Conservation (phyloP, 2,329 filamentous ascomycete species). For the Aspergillus spinulosporus region DNA sequence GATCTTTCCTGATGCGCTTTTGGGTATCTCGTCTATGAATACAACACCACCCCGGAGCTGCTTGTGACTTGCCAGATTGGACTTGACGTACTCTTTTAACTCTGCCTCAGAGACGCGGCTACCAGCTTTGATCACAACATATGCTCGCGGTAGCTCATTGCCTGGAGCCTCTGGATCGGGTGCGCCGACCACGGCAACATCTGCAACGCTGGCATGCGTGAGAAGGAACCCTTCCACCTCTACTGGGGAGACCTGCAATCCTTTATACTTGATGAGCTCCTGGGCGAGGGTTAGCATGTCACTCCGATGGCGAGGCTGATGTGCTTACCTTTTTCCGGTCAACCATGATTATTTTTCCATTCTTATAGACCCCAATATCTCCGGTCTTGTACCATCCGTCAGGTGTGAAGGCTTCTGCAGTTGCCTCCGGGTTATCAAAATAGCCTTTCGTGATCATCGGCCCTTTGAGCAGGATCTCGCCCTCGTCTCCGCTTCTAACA, state of each 20-base stretch:
- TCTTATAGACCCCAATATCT: slow-evolving; percentile 17
- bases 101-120: slow-evolving; percentile 13
- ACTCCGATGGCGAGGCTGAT: not conserved
- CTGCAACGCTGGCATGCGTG: slow-evolving; percentile 16
- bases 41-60: slow-evolving; percentile 19
- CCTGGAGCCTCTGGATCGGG: slow-evolving; percentile 17
- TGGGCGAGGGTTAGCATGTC: slow-evolving; percentile 3
- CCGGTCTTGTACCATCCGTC: slow-evolving; percentile 20
- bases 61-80: slow-evolving; percentile 16
- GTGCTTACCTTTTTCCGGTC: slow-evolving; percentile 20
- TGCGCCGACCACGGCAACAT: slow-evolving; percentile 19
- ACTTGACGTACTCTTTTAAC: slow-evolving; percentile 16
- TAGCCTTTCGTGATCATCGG: slow-evolving; percentile 19
- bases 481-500: slow-evolving; percentile 13
- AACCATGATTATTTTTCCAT: slow-evolving; percentile 17
- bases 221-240: slow-evolving; percentile 21
- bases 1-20: slow-evolving; percentile 20
- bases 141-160: slow-evolving; percentile 22
- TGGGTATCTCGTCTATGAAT: slow-evolving; percentile 19
- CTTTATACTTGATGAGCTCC: slow-evolving; percentile 24
- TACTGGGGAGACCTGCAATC: slow-evolving; percentile 20
- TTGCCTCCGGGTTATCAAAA: slow-evolving; percentile 19
- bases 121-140: slow-evolving; percentile 13
- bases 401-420: slow-evolving; percentile 11
- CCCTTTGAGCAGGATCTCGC: slow-evolving; percentile 19